Base-by-base conservation (phyloP, 148 eudicot species). In the Heliosperma pusillum region DNA sequence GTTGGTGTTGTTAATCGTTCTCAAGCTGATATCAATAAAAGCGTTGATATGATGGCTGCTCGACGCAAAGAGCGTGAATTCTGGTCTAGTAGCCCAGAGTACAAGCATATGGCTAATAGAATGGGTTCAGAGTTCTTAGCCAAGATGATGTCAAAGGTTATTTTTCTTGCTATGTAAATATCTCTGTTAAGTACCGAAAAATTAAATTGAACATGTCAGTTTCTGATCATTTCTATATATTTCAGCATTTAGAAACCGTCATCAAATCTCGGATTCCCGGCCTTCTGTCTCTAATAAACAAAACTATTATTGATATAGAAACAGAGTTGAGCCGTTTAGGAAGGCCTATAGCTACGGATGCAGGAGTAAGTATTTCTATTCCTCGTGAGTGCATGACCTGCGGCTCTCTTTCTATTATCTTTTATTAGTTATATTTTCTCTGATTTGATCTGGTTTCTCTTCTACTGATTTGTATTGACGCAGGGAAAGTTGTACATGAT, bases 41-140 rank as follows among this genome's bases (percentile, higher is more conserved):
- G 84, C 81, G 90, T 90, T 56, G 97, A 91, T 79, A 93, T 93
- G 98, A 86, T 89, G 74, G 86, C 89, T 82, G 97, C 98, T 81
- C 87, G 98, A 24, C 88, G 87, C 63, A 88, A 85, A 77, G 98
- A 93, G 80, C 84, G 84, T 21, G 97, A 93, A 60, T 93, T 91
- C 76, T 93, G 93, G 88, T 25, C 80, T 61, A 86, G 59, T 57
- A 83, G 91, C 78, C 93, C 95, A 9, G 95, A 91, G 81, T 93
- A 93, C 77, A 87, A 76, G 80, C 98, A 93, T 86, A 84, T 93
- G 59, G 86, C 93, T 79, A 69, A 76, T 36, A 89, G 98, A 78
- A 91, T 93, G 98, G 98, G 98, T 71, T 91, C 97, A 59, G 97
- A 91, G 82, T 87, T 88, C 80, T 83, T 93, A 74, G 98, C 93